Percentiles rank a stretch among this genome's conserved stretches.
phyloP scores from a whole-genome alignment of 306 rosid species.

The Cicer chorassanicum region DNA sequence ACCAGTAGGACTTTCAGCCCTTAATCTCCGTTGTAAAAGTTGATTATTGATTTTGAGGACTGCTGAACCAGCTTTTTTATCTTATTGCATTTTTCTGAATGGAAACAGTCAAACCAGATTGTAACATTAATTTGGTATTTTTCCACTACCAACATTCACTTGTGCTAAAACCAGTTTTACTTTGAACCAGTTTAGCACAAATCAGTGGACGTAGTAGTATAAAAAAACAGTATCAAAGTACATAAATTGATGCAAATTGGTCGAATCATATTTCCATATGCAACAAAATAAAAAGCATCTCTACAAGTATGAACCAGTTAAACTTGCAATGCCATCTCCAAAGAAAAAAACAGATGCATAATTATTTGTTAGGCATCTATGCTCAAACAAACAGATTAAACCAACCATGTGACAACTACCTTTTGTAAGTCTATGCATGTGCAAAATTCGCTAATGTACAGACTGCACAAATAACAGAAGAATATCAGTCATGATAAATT shows the following conservation, averaged over 20 bases:
- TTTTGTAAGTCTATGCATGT: neutral
- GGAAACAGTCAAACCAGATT: no score
- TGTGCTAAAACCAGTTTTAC: no score
- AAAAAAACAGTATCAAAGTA: neutral
- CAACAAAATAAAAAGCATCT: neutral
- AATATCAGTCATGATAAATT: neutral
- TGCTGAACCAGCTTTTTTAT: no score
- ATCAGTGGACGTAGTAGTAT: neutral
- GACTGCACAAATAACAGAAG: neutral
- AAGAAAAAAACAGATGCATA: neutral
- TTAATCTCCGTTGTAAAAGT: no score
- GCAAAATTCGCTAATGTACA: neutral
- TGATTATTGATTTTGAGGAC: no score
- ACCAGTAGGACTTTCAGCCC: no score
- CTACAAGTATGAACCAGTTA: neutral
- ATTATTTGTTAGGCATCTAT: neutral
- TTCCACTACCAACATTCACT: no score
- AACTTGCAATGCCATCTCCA: neutral
- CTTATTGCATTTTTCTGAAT: no score
- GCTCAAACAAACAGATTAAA: neutral
- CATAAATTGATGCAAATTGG: neutral
- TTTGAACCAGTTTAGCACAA: no score
- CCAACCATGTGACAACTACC: neutral
- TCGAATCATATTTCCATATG: no score
- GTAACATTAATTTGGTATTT: no score